Percentiles rank a stretch among this genome's conserved stretches.
phyloP scores from a whole-genome alignment of 345 rosid species.

The Physaria fendleri region DNA sequence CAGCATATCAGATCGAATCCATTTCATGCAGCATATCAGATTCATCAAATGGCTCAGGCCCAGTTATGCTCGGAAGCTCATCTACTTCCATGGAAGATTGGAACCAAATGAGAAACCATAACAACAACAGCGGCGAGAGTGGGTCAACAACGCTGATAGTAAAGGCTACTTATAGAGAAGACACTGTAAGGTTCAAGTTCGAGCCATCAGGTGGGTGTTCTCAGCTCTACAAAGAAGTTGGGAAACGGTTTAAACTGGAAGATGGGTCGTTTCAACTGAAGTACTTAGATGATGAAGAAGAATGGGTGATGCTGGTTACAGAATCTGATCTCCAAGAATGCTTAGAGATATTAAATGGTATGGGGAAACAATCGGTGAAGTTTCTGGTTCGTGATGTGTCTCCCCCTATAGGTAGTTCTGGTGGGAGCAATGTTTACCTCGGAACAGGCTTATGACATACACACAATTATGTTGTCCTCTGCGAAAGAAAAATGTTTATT shows the following conservation, averaged over 20 bases:
- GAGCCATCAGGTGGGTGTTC: conserved; percentile 57
- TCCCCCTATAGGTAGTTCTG: conserved; percentile 55
- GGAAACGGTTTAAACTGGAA: conserved; percentile 66
- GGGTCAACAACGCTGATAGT: conserved; percentile 47
- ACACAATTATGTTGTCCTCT: conserved; percentile 27
- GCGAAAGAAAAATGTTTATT: conserved; percentile 46
- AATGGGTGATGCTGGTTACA: conserved; percentile 76
- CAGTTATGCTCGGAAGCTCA: conserved; percentile 41
- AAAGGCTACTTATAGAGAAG: conserved; percentile 76
- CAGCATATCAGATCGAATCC: too few species aligned
- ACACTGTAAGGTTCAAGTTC: conserved; percentile 74
- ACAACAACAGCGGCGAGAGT: conserved; percentile 43
- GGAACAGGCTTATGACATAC: conserved; percentile 27
- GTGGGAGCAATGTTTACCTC: conserved; percentile 54
- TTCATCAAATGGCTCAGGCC: conserved; percentile 59
- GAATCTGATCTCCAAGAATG: conserved; percentile 88
- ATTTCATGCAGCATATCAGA: conserved; percentile 60
- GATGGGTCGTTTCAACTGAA: conserved; percentile 72
- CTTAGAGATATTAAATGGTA: conserved; percentile 52
- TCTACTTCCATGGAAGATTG: conserved; percentile 56
- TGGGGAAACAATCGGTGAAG: conserved; percentile 54
- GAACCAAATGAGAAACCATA: conserved; percentile 34
- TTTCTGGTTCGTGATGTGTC: conserved; percentile 60
- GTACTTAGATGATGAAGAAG: conserved; percentile 89
- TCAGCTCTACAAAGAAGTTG: conserved; percentile 78